Conservation (phyloP, 2,329 filamentous ascomycete genomes). For the Phyllosticta citrichinensis region DNA sequence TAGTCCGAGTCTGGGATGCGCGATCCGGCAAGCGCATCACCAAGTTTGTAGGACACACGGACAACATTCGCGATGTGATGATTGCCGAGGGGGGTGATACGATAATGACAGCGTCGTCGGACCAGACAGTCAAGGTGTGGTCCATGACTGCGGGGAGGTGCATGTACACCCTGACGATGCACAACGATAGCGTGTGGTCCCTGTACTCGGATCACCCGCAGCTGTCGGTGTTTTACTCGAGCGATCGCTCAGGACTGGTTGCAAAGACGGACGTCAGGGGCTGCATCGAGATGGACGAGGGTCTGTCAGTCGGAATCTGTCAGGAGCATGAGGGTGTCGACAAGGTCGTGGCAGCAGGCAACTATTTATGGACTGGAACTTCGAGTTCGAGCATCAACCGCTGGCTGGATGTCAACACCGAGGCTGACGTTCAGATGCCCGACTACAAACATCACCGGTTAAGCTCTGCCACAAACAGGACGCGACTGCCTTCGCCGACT, state of each 20-base stretch:
- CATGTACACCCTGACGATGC: conserved; percentile 98
- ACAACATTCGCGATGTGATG: conserved; percentile 84
- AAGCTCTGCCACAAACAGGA: conserved; percentile 33
- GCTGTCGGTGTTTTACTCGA: conserved; percentile 86
- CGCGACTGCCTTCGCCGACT: conserved; percentile 31
- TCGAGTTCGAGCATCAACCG: conserved; percentile 85
- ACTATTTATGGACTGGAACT: conserved; percentile 83
- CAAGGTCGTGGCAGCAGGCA: conserved; percentile 53
- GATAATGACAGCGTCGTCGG: conserved; percentile 87
- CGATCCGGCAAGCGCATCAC: conserved; percentile 82
- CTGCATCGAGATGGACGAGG: conserved; percentile 70
- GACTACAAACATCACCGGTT: conserved; percentile 43
- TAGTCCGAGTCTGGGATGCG: conserved; percentile 85
- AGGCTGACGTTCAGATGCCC: conserved; percentile 52
- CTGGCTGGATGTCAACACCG: conserved; percentile 79
- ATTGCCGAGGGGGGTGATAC: conserved; percentile 82
- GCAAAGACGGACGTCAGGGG: conserved; percentile 88
- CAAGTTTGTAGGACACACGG: conserved; percentile 93
- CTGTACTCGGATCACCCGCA: conserved; percentile 80
- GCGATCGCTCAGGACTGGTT: conserved; percentile 84
- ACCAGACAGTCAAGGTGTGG: conserved; percentile 97
- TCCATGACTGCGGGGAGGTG: conserved; percentile 89
- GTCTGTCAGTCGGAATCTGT: conserved; percentile 78
- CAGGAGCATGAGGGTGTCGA: conserved; percentile 82
- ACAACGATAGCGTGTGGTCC: conserved; percentile 96